Percentiles rank a stretch among this genome's conserved stretches.
Evolutionary conservation across 306 rosid genomes (phyloP).

Genomic region (Cajanus cajan): DNA sequence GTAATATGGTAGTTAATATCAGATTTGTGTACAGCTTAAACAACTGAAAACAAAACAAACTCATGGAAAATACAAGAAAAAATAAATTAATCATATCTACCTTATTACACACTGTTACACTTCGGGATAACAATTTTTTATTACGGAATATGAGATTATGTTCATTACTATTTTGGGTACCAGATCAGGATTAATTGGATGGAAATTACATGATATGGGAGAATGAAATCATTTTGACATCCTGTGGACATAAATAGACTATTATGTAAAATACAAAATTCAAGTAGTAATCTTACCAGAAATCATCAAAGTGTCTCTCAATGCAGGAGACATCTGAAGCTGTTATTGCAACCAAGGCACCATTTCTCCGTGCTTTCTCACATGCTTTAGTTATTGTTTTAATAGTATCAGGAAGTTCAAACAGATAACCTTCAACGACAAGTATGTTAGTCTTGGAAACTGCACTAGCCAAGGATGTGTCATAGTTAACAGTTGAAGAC

Average conservation of each 20-base stretch:
- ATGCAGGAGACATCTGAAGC: slow-evolving; percentile 95
- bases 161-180: background rate
- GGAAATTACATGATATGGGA: background rate
- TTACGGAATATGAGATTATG: background rate
- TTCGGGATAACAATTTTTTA: background rate
- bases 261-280: background rate
- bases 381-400: slow-evolving; percentile 71
- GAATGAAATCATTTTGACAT: background rate
- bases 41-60: background rate
- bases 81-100: background rate
- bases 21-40: background rate
- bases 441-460: slow-evolving; percentile 74
- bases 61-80: background rate
- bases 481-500: slow-evolving; percentile 76
- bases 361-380: slow-evolving; percentile 66
- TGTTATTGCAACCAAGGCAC: slow-evolving; percentile 87
- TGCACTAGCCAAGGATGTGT: slow-evolving; percentile 59
- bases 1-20: background rate
- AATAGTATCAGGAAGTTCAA: slow-evolving; percentile 87
- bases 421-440: slow-evolving; percentile 90
- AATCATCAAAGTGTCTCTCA: slow-evolving; percentile 82
- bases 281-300: slow-evolving; percentile 52
- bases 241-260: background rate
- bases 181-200: background rate
- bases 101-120: background rate